Evolutionary conservation across 805 yeast species (phyloP).

Genomic region (Wickerhamiella dianesei): DNA sequence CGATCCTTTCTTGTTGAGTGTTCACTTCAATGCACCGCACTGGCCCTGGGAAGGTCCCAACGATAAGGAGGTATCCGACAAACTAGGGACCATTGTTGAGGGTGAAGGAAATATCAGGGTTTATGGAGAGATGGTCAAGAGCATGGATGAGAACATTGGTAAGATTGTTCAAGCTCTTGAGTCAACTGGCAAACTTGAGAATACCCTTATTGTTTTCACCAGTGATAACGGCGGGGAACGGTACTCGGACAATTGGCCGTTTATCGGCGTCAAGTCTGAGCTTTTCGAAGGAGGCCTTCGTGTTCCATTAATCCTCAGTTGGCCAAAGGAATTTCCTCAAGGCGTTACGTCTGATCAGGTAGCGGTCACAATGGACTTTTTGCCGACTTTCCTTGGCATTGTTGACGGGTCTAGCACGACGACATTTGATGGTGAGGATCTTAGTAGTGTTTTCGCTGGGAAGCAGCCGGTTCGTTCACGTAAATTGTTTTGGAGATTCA

Average conservation of each 20-base stretch:
- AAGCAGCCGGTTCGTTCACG: conserved; percentile 7
- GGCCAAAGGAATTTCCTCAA: conserved; percentile 26
- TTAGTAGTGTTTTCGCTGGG: conserved; percentile 27
- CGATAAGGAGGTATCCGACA: conserved; percentile 30
- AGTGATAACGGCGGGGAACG: conserved; percentile 59
- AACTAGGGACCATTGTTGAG: conserved; percentile 34
- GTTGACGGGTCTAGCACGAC: conserved; percentile 28
- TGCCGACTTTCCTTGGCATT: conserved; percentile 41
- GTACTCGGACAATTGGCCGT: conserved; percentile 43
- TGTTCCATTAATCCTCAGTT: conserved; percentile 39
- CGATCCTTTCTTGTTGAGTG: conserved; percentile 41
- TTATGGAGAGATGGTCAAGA: conserved; percentile 54
- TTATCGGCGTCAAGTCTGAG: conserved; percentile 39
- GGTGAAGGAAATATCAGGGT: conserved; percentile 36
- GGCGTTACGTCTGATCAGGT: conserved; percentile 28
- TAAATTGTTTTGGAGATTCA: conserved; percentile 18
- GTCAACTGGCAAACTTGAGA: conserved; percentile 33
- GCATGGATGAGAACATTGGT: conserved; percentile 40
- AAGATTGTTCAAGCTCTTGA: conserved; percentile 33
- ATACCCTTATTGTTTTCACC: conserved; percentile 45
- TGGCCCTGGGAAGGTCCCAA: conserved; percentile 54
- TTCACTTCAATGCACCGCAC: conserved; percentile 53
- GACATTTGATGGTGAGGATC: conserved; percentile 34
- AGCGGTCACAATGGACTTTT: conserved; percentile 45
- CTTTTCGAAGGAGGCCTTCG: conserved; percentile 49